Base-by-base conservation (phyloP, 2,329 filamentous ascomycete species). In the Cercospora sp. region DNA sequence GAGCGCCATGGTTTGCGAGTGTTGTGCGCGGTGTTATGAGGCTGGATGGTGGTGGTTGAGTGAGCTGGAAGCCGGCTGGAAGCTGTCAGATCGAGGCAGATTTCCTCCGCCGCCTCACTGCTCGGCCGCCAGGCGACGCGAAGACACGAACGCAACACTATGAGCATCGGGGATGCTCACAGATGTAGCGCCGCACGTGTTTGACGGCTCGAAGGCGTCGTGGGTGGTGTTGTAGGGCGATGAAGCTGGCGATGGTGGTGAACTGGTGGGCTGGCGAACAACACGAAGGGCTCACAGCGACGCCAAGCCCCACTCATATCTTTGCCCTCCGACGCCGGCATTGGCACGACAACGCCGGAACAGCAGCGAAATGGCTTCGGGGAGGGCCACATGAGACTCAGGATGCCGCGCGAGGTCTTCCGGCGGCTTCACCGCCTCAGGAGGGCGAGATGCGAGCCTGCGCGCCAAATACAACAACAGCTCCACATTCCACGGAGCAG, bases 271-370 rank as follows among this genome's bases (percentile, higher is more conserved):
- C 28, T 30, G 21, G 32, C 24, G 24, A 40, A 28, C 30, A 55
- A 24, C 61, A 37, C 40, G 9, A 24, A 26, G 30, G 37, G 32
- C 30, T 55, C 49, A 64, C 32, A 37, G 21, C 62, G 21, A 24
- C 34, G 62, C 62, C 51, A 64, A 64, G 62, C 49, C 62, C 26
- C 45, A 21, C 45, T 24, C 62, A 26, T 49, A 43, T 57, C n/a
- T 64, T 26, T 57, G 30, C 34, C 62, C 32, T 57, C 49, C 62
- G 49, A 40, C 63, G 63, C 51, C 32, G 62, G 28, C 43, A 63
- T 37, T 28, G 45, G 24, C 43, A 63, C 61, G 28, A 63, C 55
- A 66, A 51, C 30, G 26, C 30, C 30, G 5, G 2, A 1, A 32
- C 1, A 2, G 53, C 53, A 58, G 53, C 53, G 3, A 16, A 3